phyloP scores from a whole-genome alignment of 257 asterid species.

The Forsythia suspensa region DNA sequence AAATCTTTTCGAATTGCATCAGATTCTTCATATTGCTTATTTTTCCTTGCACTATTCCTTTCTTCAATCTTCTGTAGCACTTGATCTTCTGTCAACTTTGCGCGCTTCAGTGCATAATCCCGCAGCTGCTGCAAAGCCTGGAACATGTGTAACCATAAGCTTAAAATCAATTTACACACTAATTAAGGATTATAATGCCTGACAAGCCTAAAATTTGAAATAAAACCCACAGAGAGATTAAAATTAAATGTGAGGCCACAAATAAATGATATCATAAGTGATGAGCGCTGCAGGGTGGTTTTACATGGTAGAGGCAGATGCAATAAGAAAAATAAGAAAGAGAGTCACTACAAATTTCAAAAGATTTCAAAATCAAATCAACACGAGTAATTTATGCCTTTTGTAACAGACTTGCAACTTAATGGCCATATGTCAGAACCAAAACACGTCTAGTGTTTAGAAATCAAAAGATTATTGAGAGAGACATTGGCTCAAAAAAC shows the following conservation, averaged over 20 bases:
- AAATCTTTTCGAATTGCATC: constrained; percentile 74
- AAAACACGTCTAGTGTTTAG: not conserved
- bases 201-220: not conserved
- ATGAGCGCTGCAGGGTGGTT: not conserved
- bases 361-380: not conserved
- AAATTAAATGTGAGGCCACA: not conserved
- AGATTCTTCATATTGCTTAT: constrained; percentile 80
- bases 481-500: not conserved
- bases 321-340: not conserved
- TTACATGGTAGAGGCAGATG: not conserved
- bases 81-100: constrained; percentile 66
- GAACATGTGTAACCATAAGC: constrained; percentile 8
- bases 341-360: not conserved
- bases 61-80: constrained; percentile 50
- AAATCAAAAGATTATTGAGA: not conserved
- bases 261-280: not conserved
- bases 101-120: constrained; percentile 75
- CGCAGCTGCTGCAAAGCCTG: constrained; percentile 72
- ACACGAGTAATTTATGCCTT: not conserved
- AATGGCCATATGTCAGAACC: not conserved
- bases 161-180: not conserved
- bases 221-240: not conserved
- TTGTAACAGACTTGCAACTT: not conserved
- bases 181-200: not conserved
- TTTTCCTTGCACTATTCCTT: constrained; percentile 60